These are phyloP conservation scores for Zymoseptoria ardabiliae DNA, from an alignment of 2,329 filamentous ascomycete species.

Conservation along the genomic window DNA sequence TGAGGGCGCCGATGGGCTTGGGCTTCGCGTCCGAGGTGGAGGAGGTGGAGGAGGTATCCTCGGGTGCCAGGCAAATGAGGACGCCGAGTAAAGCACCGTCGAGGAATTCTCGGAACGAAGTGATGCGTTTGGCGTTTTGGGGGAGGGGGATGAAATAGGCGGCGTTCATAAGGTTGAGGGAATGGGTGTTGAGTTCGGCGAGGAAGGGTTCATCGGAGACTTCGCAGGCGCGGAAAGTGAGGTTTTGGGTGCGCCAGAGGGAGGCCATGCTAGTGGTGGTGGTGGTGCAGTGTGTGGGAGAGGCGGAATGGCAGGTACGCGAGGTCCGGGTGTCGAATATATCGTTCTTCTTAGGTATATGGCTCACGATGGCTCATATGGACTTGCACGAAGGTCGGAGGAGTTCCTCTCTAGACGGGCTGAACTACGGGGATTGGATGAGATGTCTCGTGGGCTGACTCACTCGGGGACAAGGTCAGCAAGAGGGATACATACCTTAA, in stretches of 20 bases:
- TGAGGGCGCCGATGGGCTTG: slow-evolving; percentile 31
- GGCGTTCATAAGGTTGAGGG: neutral
- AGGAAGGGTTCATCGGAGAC: neutral
- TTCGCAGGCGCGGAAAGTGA: neutral
- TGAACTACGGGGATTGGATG: no score
- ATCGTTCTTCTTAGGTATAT: no score
- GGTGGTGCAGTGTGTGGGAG: no score
- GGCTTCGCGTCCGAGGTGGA: slow-evolving; percentile 2
- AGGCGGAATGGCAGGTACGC: no score
- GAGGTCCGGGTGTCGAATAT: no score
- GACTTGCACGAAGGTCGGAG: no score
- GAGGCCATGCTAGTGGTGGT: no score
- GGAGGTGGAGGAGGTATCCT: neutral
- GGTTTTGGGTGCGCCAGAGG: neutral
- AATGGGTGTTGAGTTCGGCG: neutral
- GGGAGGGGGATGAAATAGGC: neutral
- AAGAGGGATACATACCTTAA: no score
- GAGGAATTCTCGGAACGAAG: neutral
- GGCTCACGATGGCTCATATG: no score
- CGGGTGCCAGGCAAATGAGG: slow-evolving; percentile 32
- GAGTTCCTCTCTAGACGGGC: no score
- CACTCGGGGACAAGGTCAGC: no score
- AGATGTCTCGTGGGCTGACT: no score
- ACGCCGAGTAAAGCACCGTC: slow-evolving; percentile 30
- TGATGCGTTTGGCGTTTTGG: neutral